Percentiles rank a stretch among this genome's conserved stretches.
Conservation (phyloP, 2,329 filamentous ascomycete genomes). For the Colletotrichum higginsianum region DNA sequence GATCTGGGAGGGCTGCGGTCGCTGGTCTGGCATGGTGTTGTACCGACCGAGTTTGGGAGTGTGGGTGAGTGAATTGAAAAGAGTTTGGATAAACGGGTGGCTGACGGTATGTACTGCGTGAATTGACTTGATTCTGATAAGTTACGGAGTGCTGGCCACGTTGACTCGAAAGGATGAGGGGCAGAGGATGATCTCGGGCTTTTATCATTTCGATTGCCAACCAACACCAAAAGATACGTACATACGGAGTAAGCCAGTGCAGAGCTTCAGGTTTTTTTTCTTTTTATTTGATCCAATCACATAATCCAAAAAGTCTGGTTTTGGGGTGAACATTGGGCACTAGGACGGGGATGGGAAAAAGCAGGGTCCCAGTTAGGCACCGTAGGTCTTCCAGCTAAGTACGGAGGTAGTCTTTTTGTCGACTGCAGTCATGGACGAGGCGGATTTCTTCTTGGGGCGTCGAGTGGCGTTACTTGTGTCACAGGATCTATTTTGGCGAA, state of each 20-base stretch:
- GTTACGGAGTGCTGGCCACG: background rate
- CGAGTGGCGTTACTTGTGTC: background rate
- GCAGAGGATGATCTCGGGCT: background rate
- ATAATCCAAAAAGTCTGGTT: background rate
- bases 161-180: background rate
- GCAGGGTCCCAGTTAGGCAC: too few species aligned
- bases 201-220: background rate
- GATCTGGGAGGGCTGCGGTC: background rate
- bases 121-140: background rate
- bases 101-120: background rate
- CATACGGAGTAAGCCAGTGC: background rate
- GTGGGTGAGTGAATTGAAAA: background rate
- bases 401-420: background rate
- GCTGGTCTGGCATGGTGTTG: conserved; percentile 10
- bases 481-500: background rate
- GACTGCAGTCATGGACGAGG: background rate
- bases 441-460: background rate
- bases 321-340: background rate
- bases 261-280: background rate
- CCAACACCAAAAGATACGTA: background rate
- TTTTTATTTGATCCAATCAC: background rate
- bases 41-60: background rate
- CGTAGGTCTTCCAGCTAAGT: background rate
- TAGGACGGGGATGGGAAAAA: background rate
- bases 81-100: background rate